Base-by-base conservation (phyloP, 2,329 filamentous ascomycete genomes). In the Botrytis pseudocinerea region DNA sequence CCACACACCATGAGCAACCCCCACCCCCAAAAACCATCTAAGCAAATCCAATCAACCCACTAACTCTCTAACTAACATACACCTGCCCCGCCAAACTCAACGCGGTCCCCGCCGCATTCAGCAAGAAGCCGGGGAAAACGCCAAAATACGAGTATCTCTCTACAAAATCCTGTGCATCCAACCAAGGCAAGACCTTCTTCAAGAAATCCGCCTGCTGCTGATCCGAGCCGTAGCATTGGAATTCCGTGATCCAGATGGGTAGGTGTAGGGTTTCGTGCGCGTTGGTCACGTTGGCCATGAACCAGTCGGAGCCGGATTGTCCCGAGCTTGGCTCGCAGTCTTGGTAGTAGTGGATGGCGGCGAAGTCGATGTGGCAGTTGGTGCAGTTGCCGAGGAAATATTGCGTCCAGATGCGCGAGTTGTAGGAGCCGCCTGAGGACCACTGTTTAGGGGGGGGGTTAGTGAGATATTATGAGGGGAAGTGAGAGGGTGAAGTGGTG, bases 321-420 rank as follows among this genome's bases (percentile, higher is more conserved):
- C 75, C 74, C 71, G 82, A 79, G 6, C 69, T 59, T 42, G 77
- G 78, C 60, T 78, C 77, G 61, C 78, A 76, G 63, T 83, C 82
- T 59, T 80, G 79, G 73, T 86, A 86, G 82, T 83, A 85, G 77
- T 86, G 84, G 48, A 85, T 80, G 74, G 82, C 80, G 70, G 84
- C 75, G 74, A 82, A 84, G 77, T 85, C 83, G 66, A 86, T 82
- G 48, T 79, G 78, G 80, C 83, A 85, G 57, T 76, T 79, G 32
- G 76, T 78, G 78, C 84, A 85, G 40, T 80, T 78, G 20, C 76
- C 74, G 40, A 85, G 69, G 79, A 86, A 86, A 51, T 81, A 76
- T 63, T 78, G 74, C 14, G 85, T 79, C 83, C 83, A 86, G 70
- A 78, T 75, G n/a, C 82, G 81, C 72, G 83, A 82, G 76, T 80